phyloP scores from a whole-genome alignment of 106 monocot species.

The Allium cepa region DNA sequence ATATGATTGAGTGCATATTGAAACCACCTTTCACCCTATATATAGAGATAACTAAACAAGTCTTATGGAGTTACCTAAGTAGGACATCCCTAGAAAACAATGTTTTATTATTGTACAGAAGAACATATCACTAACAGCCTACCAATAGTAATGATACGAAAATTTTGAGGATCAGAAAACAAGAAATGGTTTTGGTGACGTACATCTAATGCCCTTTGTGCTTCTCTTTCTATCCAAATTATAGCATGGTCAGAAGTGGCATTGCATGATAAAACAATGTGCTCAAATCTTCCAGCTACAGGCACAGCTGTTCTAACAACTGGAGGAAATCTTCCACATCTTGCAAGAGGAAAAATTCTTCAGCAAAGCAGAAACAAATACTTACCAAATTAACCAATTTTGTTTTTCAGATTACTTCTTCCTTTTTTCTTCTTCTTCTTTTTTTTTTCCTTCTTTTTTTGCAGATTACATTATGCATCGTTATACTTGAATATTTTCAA shows the following conservation, averaged over 20 bases:
- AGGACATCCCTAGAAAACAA: neutral
- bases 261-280: conserved; percentile 92
- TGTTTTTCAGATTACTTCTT: too few species aligned
- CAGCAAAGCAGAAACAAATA: too few species aligned
- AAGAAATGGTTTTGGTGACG: conserved; percentile 11
- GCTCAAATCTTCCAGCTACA: conserved; percentile 93
- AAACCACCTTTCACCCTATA: too few species aligned
- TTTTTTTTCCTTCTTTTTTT: too few species aligned
- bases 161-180: neutral
- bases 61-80: neutral
- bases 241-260: conserved; percentile 98
- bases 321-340: conserved; percentile 77
- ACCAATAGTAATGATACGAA: neutral
- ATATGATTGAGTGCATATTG: too few species aligned
- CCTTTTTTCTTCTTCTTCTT: too few species aligned
- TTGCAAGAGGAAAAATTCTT: neutral
- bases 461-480: too few species aligned
- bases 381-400: too few species aligned
- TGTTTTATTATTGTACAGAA: neutral
- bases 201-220: conserved; percentile 77
- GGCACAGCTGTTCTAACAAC: conserved; percentile 91
- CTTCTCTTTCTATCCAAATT: conserved; percentile 84
- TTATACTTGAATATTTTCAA: too few species aligned
- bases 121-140: neutral
- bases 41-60: neutral